phyloP scores from a whole-genome alignment of 169 alveolate genomes.

The Perkinsus chesapeaki region DNA sequence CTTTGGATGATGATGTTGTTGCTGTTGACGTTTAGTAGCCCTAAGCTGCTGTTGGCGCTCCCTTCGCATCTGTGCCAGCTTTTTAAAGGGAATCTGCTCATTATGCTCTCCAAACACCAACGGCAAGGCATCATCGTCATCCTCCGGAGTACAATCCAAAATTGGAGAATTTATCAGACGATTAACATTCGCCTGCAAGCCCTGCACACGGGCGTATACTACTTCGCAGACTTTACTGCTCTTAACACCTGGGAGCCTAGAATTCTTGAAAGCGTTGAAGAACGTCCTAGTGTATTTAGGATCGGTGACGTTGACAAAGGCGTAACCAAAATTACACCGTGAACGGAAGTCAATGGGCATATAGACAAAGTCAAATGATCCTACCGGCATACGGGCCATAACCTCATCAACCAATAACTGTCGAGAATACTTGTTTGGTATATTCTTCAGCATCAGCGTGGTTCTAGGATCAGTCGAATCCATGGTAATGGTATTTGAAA shows the following conservation, averaged over 20 bases:
- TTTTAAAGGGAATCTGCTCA: neutral
- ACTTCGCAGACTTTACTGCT: slow-evolving; percentile 12
- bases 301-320: slow-evolving; percentile 44
- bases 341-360: slow-evolving; percentile 54
- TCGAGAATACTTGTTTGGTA: slow-evolving; percentile 59
- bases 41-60: neutral
- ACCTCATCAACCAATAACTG: slow-evolving; percentile 36
- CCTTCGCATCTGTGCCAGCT: neutral
- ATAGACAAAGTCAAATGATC: slow-evolving; percentile 46
- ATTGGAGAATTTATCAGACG: neutral
- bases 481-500: neutral
- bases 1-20: too few relatives aligned
- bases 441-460: slow-evolving; percentile 27
- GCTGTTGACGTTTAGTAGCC: neutral
- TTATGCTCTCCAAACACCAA: neutral
- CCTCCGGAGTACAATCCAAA: neutral
- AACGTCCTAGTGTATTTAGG: neutral
- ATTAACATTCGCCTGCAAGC: slow-evolving; percentile 11
- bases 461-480: neutral
- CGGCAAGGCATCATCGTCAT: neutral
- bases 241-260: neutral
- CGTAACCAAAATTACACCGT: slow-evolving; percentile 56
- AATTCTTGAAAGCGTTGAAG: neutral
- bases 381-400: slow-evolving; percentile 36
- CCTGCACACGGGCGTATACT: slow-evolving; percentile 9